These are phyloP conservation scores for Jatropha curcas DNA, from an alignment of 345 rosid species.

Conservation along the genomic window DNA sequence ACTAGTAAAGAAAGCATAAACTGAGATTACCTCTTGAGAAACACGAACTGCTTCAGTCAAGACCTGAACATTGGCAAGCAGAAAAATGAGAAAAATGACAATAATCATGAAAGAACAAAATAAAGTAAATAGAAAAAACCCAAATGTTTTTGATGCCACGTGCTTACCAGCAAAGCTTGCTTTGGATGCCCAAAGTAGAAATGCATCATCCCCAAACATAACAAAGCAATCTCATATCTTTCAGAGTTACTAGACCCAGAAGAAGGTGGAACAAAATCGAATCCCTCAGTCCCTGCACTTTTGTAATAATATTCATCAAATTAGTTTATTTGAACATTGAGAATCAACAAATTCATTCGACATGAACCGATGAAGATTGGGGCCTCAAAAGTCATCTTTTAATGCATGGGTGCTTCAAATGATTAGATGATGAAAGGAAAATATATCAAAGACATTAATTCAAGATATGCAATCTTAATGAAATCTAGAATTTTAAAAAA, in stretches of 20 bases:
- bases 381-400: too few relatives aligned
- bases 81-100: slow-evolving; percentile 21
- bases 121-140: neutral
- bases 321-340: slow-evolving; percentile 29
- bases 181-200: slow-evolving; percentile 96
- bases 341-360: neutral
- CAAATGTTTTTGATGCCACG: neutral
- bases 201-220: slow-evolving; percentile 94
- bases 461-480: neutral
- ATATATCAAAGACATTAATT: neutral
- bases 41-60: slow-evolving; percentile 88
- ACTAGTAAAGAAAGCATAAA: slow-evolving; percentile 11
- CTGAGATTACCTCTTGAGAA: slow-evolving; percentile 68
- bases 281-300: slow-evolving; percentile 99
- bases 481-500: neutral
- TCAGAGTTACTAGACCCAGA: slow-evolving; percentile 54
- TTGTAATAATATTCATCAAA: slow-evolving; percentile 42
- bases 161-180: slow-evolving; percentile 83
- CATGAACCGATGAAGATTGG: neutral
- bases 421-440: neutral
- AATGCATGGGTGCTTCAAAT: neutral
- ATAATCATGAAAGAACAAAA: neutral
- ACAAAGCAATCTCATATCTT: slow-evolving; percentile 79
- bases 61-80: slow-evolving; percentile 56
- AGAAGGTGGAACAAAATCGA: slow-evolving; percentile 65